Evolutionary conservation across 352 stramenopile species (phyloP), one percentile per base, ranked within the genome.

Genomic region (Nannochloropsis limnetica): DNA sequence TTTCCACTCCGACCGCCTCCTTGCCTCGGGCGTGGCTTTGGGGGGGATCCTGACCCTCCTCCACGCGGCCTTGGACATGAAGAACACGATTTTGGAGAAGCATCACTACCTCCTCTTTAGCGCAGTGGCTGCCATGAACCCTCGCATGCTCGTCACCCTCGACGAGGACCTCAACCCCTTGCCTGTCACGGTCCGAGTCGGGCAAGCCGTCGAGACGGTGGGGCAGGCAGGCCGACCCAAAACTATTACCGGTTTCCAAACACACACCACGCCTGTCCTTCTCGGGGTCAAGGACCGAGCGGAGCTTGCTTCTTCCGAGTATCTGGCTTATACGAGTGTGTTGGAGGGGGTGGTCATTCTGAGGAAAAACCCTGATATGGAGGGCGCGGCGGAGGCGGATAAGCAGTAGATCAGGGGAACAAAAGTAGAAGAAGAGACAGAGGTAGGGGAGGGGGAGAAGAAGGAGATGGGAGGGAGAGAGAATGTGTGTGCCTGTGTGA

Each of bases 181-280:
- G 83, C 94, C 93, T 37, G 93, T 98, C 29, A 98, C 94, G 23
- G 96, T 99, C n/a, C 95, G 97, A 83, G 96, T 99, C 25, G 97
- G 97, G 81, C 95, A 98, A 89, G 96, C 96, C 80, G 95, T 99
- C 45, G 97, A 99, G 85, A 99, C 97, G 80, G 97, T 99, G 43
- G 97, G 96, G 5, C 96, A 99, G 90, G 96, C 97, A 8, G 97
- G 97, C 87, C 95, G 96, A 43, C 96, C 96, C 15, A 99, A 99
- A 90, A 97, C 95, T 69, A 99, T 99, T 83, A 99, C 97, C 79
- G 97, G 97, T 80, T 99, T 99, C 89, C 97, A 99, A 85, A 99
- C 96, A 67, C 97, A 99, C 89, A 98, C 94, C 81, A 98, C 96
- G 43, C 97, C 97, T 61, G 97, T 99, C 79, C 89, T 99, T 85